phyloP scores from a whole-genome alignment of 2,329 filamentous ascomycete genomes.

The Leptographium flavum region DNA sequence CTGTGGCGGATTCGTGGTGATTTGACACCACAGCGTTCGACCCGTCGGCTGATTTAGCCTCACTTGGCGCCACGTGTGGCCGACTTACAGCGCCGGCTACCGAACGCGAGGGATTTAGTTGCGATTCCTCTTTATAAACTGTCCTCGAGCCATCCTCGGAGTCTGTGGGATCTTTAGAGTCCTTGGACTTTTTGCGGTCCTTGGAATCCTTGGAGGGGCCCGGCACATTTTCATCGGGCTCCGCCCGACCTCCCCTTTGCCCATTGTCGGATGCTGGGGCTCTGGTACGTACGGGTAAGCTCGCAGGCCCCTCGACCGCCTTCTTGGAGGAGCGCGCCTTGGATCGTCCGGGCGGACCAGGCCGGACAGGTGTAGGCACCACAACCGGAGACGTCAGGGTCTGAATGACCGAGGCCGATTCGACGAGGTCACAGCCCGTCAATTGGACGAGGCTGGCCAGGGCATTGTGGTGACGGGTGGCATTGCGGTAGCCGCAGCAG shows the following conservation, averaged over 20 bases:
- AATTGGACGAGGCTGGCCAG: slow-evolving; percentile 57
- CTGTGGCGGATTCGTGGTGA: no score
- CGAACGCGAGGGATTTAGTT: slow-evolving; percentile 9
- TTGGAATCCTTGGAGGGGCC: background rate
- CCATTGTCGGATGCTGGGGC: background rate
- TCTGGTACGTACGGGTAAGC: slow-evolving; percentile 13
- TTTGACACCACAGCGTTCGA: no score
- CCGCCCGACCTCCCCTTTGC: background rate
- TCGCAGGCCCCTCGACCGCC: slow-evolving; percentile 2
- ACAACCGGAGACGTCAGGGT: slow-evolving; percentile 1
- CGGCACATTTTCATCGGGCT: background rate
- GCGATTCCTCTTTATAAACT: background rate
- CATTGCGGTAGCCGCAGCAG: slow-evolving; percentile 68
- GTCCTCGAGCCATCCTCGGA: no score
- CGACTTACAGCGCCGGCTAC: slow-evolving; percentile 7
- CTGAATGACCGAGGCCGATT: slow-evolving; percentile 42
- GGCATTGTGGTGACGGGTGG: slow-evolving; percentile 54
- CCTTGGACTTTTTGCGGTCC: no score
- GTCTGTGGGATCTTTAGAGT: no score
- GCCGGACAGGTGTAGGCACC: no score
- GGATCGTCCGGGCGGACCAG: background rate
- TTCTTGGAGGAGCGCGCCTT: background rate
- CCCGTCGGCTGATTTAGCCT: background rate
- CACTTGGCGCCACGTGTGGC: slow-evolving; percentile 6
- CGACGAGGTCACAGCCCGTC: slow-evolving; percentile 56